Evolutionary conservation across 345 rosid species (phyloP), one percentile per base, ranked within the genome.

Genomic region (Rhizophora mangle): DNA sequence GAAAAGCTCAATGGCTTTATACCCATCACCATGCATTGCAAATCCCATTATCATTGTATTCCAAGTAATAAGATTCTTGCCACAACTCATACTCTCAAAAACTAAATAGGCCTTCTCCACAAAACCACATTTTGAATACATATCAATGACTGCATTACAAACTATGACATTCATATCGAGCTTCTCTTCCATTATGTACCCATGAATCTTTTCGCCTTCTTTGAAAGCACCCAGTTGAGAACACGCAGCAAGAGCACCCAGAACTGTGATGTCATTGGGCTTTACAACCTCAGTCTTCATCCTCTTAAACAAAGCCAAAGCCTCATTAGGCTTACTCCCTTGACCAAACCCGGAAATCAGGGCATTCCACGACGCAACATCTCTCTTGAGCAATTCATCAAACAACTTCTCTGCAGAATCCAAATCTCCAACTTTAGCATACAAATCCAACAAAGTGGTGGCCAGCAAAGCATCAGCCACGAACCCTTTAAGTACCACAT

Each of bases 31-130:
- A 34, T 89, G 89, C 81, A 85, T 82, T 1, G 98, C 96, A 72
- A 85, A 89, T 26, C 86, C 96, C 92, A 82, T 91, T 34, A 93
- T 82, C 92, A 91, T 93, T 8, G 96, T 87, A 78, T 93, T 93
- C 98, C 97, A 93, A 5, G 97, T 82, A 63, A 93, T 84, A 69
- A 85, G 68, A 76, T 77, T 81, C 78, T 80, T 86, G 69, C 54
- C 55, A 60, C 86, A 70, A 37, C 46, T 76, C 80, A 91, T 78
- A 19, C 75, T 70, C 67, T 80, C 70, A 68, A 91, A 93, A 26
- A 91, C 94, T 68, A 21, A 43, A 30, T 65, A 83, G 4, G 96
- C 94, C 82, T 78, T 85, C 64, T 88, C 96, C 0, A 86, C 86
- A 73, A 86, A 83, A 56, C 97, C 96, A 1, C 97, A 91, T 70